Evolutionary conservation across 768 basidiomycete genomes (phyloP).

Genomic region (Pisolithus tinctorius): DNA sequence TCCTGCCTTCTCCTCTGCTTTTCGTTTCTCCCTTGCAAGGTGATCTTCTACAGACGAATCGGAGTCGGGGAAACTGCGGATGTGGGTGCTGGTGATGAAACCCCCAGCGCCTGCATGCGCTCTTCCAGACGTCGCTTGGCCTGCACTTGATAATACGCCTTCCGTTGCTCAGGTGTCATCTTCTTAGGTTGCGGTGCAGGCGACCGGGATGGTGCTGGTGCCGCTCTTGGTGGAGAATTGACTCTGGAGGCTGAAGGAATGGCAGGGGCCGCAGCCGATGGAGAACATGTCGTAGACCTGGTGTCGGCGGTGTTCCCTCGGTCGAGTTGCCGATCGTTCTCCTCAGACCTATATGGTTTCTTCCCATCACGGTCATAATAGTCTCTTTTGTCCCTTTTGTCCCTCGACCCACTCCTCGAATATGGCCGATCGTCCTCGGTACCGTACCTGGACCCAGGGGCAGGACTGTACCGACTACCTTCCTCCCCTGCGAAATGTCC

Average conservation of each 20-base stretch:
- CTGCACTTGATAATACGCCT: slow-evolving; percentile 69
- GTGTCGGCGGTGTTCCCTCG: neutral
- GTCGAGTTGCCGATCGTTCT: slow-evolving; percentile 31
- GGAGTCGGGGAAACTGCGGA: slow-evolving; percentile 35
- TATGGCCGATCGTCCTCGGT: slow-evolving; percentile 50
- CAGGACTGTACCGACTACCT: slow-evolving; percentile 22
- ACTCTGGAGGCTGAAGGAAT: slow-evolving; percentile 31
- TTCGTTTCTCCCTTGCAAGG: slow-evolving; percentile 78
- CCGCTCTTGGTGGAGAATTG: slow-evolving; percentile 39
- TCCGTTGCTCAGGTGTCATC: slow-evolving; percentile 82
- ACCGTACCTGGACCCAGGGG: slow-evolving; percentile 25
- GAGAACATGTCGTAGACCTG: slow-evolving; percentile 30
- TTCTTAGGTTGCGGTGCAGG: slow-evolving; percentile 56
- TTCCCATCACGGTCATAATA: slow-evolving; percentile 17
- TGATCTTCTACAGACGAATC: slow-evolving; percentile 83
- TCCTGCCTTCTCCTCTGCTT: slow-evolving; percentile 80
- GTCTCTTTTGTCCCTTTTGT: slow-evolving; percentile 34
- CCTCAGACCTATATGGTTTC: slow-evolving; percentile 24
- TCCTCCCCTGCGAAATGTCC: slow-evolving; percentile 56
- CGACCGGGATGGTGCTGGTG: slow-evolving; percentile 49
- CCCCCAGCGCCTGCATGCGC: slow-evolving; percentile 79
- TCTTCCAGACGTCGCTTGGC: slow-evolving; percentile 79
- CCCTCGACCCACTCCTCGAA: slow-evolving; percentile 35
- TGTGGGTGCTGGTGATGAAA: slow-evolving; percentile 38
- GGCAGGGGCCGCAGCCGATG: slow-evolving; percentile 45